phyloP scores from a whole-genome alignment of 768 basidiomycete species.

The Rhodosporidiobolus sp. region DNA sequence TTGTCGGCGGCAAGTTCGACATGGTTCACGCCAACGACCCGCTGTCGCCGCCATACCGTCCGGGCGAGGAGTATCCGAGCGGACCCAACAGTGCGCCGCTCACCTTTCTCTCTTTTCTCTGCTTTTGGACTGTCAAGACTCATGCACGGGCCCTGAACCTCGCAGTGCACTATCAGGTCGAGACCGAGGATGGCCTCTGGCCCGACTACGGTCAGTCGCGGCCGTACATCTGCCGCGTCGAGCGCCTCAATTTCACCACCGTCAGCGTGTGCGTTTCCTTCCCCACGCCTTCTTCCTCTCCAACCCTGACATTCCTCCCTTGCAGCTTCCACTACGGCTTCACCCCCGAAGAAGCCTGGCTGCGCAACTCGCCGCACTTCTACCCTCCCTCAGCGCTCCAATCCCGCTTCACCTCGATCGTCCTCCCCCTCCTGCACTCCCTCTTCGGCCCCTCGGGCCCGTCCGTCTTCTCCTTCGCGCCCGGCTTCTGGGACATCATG shows the following conservation, averaged over 20 bases:
- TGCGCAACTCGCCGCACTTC: constrained; percentile 1
- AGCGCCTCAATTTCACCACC: not conserved
- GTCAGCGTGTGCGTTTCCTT: constrained; percentile 1
- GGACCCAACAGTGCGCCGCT: not conserved
- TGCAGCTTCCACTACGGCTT: constrained; percentile 3
- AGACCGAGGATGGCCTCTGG: not conserved
- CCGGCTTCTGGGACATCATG: constrained; percentile 9
- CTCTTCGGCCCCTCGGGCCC: not conserved
- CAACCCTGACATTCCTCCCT: not conserved
- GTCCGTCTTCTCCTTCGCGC: not conserved
- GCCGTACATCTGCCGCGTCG: constrained; percentile 1
- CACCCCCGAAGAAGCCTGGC: not conserved
- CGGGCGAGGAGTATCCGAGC: not conserved
- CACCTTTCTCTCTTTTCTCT: not conserved
- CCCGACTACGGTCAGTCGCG: not conserved
- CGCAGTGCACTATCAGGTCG: not conserved
- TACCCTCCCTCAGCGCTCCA: not conserved
- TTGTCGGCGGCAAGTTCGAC: not conserved
- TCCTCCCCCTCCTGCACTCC: not conserved
- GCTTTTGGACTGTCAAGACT: too few relatives aligned
- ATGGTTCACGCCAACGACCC: not conserved
- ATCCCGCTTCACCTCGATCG: not conserved
- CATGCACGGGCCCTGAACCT: too few relatives aligned
- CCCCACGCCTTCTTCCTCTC: not conserved
- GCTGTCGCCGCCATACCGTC: not conserved